Base-by-base conservation (phyloP, 352 stramenopile genomes). In the Phytophthora vignae region DNA sequence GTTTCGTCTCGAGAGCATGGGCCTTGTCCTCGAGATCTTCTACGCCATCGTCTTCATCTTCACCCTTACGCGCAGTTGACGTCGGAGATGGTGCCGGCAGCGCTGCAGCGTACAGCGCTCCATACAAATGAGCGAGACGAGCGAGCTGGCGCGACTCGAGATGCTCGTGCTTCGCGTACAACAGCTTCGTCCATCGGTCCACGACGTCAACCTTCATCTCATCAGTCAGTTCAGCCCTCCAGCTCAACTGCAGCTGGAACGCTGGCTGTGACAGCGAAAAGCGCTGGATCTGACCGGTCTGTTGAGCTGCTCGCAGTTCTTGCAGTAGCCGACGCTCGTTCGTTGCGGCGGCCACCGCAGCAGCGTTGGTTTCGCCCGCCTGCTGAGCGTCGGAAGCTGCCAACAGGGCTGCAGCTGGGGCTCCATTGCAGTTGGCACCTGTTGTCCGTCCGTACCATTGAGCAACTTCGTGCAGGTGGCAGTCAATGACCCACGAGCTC, bases 111-210 rank as follows among this genome's bases (percentile, higher is more conserved):
- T 78, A 52, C 1, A 95, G 59, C 1, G 85, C 88, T 2, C 69
- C 70, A 56, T 92, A 91, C 27, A 95, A 57, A 17, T 82, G 67
- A 56, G 76, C 84, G 15, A 95, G 70, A 19, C 88, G 82, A 3
- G 71, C 67, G 8, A 94, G 77, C 25, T 94, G 82, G n/a, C 87
- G 76, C 2, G 58, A 56, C 58, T 94, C 85, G 27, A 94, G 83
- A 15, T 69, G 42, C 44, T 82, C 48, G 64, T 95, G 88, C 61
- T 90, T 87, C 0, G 60, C 33, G 60, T 92, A 94, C 38, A 95
- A 73, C n/a, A 62, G 25, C 11, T 68, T 33, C 2, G 82, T 88
- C 76, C 75, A 91, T 54, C 38, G 42, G 12, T 72, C 36, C 15
- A 85, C 52, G n/a, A 81, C 22, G 6, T 62, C 48, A 38, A 19